These are phyloP conservation scores for Scedosporium dehoogii DNA, from an alignment of 2,329 filamentous ascomycete species.

Conservation along the genomic window DNA sequence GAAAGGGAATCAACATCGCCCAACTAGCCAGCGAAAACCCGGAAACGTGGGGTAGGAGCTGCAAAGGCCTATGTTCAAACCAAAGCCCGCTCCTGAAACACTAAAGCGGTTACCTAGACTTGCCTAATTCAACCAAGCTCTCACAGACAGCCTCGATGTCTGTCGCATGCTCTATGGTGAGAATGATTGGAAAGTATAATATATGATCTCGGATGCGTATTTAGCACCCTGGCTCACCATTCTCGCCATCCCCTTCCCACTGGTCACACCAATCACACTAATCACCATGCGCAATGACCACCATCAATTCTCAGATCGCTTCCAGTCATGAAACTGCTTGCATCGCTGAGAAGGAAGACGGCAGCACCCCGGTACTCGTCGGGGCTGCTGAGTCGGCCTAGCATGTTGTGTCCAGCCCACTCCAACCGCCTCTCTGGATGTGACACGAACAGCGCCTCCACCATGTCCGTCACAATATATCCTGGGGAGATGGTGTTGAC, in stretches of 20 bases:
- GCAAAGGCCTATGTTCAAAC: too few relatives aligned
- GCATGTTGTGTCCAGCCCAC: constrained; percentile 83
- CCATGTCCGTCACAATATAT: constrained; percentile 77
- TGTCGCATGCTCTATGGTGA: too few relatives aligned
- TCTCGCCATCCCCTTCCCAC: background rate
- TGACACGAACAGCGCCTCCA: constrained; percentile 65
- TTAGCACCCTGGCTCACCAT: background rate
- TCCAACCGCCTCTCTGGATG: constrained; percentile 57
- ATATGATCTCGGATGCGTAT: too few relatives aligned
- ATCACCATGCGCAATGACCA: constrained; percentile 33
- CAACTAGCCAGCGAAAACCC: too few relatives aligned
- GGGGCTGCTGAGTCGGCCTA: constrained; percentile 57
- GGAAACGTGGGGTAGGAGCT: too few relatives aligned
- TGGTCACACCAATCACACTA: background rate
- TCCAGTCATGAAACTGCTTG: constrained; percentile 68
- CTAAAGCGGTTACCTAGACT: too few relatives aligned
- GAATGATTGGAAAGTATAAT: too few relatives aligned
- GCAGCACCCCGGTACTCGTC: constrained; percentile 63
- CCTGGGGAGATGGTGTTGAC: constrained; percentile 76
- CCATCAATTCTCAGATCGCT: constrained; percentile 63
- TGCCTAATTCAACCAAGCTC: too few relatives aligned
- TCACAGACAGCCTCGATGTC: too few relatives aligned
- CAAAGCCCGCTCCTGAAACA: too few relatives aligned
- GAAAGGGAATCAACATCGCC: too few relatives aligned
- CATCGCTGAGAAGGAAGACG: constrained; percentile 65